These are phyloP conservation scores for Phytophthora pisi DNA, from an alignment of 352 stramenopile species.

Conservation along the genomic window DNA sequence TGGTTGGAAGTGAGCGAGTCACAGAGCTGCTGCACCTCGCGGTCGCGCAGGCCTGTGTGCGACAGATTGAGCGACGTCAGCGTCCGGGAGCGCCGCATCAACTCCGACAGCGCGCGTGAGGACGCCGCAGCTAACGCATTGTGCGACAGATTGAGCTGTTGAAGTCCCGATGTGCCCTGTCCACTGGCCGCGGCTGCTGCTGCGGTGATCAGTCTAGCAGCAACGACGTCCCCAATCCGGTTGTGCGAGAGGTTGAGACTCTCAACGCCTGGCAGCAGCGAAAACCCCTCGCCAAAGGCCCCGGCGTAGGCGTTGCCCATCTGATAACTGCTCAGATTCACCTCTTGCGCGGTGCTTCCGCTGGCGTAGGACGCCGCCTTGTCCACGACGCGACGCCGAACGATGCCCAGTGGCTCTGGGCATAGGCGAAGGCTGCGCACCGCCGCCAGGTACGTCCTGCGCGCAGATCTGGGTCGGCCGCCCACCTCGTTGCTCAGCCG, in stretches of 20 bases:
- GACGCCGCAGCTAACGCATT: slow-evolving; percentile 54
- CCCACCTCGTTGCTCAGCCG: not conserved
- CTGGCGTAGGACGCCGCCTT: slow-evolving; percentile 51
- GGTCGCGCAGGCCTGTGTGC: slow-evolving; percentile 68
- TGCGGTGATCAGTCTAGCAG: slow-evolving; percentile 54
- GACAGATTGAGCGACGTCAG: slow-evolving; percentile 70
- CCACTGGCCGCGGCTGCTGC: slow-evolving; percentile 16
- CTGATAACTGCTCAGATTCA: slow-evolving; percentile 73
- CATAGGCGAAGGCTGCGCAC: slow-evolving; percentile 63
- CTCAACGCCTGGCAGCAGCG: slow-evolving; percentile 68
- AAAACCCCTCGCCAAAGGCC: slow-evolving; percentile 66
- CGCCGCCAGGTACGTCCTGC: slow-evolving; percentile 67
- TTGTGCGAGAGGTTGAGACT: slow-evolving; percentile 76
- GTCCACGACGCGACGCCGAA: slow-evolving; percentile 55
- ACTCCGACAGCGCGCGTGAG: slow-evolving; percentile 40
- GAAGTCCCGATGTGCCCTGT: slow-evolving; percentile 35
- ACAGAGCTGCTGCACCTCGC: slow-evolving; percentile 70
- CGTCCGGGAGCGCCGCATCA: slow-evolving; percentile 54
- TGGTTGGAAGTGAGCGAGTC: slow-evolving; percentile 78
- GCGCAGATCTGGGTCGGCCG: slow-evolving; percentile 50
- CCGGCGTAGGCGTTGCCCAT: slow-evolving; percentile 69
- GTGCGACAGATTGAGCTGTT: slow-evolving; percentile 71
- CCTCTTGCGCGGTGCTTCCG: slow-evolving; percentile 57
- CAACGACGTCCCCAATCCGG: slow-evolving; percentile 66
- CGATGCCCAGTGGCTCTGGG: slow-evolving; percentile 70